phyloP scores from a whole-genome alignment of 2,329 filamentous ascomycete species.

The Botrytis paeoniae region DNA sequence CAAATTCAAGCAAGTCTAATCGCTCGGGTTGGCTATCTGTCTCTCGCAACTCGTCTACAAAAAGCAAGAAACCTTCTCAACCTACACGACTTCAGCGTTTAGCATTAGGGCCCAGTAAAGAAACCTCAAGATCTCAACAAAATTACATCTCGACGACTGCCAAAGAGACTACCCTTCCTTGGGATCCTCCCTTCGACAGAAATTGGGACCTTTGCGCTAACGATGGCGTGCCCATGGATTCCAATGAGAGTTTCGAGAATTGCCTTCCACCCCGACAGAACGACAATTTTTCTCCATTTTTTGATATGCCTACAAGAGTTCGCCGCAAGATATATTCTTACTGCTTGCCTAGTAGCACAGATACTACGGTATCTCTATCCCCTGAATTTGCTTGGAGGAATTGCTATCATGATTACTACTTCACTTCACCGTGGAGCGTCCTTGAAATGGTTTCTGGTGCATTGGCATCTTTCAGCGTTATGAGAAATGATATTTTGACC shows the following conservation, averaged over 20 bases:
- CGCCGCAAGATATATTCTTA: constrained; percentile 32
- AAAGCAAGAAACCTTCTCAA: not conserved
- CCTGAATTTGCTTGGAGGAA: constrained; percentile 29
- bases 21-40: constrained; percentile 10
- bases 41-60: constrained; percentile 9
- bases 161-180: constrained; percentile 11
- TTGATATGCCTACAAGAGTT: constrained; percentile 24
- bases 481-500: constrained; percentile 35
- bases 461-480: constrained; percentile 23
- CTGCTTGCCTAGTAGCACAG: constrained; percentile 28
- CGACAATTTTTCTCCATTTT: constrained; percentile 20
- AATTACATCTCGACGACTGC: not conserved
- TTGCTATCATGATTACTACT: constrained; percentile 30
- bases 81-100: not conserved
- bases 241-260: not conserved
- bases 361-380: constrained; percentile 31
- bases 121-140: not conserved
- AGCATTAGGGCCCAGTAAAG: not conserved
- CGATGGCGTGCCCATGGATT: not conserved
- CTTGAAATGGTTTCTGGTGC: constrained; percentile 30
- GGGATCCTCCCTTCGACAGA: constrained; percentile 19
- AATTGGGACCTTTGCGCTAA: constrained; percentile 24
- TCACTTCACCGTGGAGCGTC: constrained; percentile 32
- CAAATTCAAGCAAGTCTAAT: constrained; percentile 3
- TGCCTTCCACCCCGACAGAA: not conserved